Conservation (phyloP, 495 filamentous ascomycete genomes). For the Xylaria castorea region DNA sequence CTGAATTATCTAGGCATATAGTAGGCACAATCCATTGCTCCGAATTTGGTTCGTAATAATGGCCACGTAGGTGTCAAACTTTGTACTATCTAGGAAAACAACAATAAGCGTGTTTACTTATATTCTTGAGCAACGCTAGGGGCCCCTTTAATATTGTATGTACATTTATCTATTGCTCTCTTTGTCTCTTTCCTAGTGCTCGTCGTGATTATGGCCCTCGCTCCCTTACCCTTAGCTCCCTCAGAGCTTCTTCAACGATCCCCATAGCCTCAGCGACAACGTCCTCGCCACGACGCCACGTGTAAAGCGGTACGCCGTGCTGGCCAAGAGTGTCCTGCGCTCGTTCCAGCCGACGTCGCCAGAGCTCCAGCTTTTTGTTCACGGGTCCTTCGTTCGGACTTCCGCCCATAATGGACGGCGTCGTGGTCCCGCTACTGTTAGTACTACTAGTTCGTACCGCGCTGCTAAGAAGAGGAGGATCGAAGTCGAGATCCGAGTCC, state of each 20-base stretch:
- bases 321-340: constrained; percentile 73
- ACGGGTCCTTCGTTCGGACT: constrained; percentile 37
- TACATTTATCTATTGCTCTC: no score
- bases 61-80: no score
- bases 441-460: neutral
- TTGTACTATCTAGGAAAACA: neutral
- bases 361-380: constrained; percentile 84
- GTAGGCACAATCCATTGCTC: neutral
- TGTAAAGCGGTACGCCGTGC: constrained; percentile 75
- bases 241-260: constrained; percentile 46
- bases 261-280: constrained; percentile 61
- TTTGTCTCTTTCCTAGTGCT: neutral
- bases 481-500: constrained; percentile 42
- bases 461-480: constrained; percentile 33
- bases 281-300: constrained; percentile 87
- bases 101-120: neutral
- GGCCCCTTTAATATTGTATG: neutral
- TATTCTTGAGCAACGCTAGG: neutral
- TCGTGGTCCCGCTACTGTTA: constrained; percentile 18
- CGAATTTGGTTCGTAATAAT: neutral
- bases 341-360: constrained; percentile 77
- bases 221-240: neutral
- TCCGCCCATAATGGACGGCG: constrained; percentile 27
- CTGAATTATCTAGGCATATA: no score
- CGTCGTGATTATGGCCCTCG: neutral